Conservation (phyloP, 805 yeast species). For the Jamesozyma lodderae region DNA sequence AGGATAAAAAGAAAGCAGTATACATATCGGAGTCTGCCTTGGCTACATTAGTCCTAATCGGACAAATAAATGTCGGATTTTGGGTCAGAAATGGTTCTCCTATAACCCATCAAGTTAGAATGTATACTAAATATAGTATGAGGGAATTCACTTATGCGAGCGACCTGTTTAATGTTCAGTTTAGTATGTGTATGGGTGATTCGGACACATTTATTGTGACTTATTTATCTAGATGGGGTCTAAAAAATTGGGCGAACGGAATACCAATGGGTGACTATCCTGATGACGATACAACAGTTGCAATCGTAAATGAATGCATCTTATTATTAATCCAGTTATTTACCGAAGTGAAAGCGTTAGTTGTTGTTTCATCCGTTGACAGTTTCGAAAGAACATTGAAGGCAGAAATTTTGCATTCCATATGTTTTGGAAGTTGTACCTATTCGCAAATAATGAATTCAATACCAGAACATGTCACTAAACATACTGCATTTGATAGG, state of each 20-base stretch:
- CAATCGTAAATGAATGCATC: conserved; percentile 73
- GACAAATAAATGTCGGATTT: conserved; percentile 80
- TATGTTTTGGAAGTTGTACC: conserved; percentile 67
- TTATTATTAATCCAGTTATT: conserved; percentile 57
- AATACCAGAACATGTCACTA: conserved; percentile 67
- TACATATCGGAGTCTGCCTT: conserved; percentile 55
- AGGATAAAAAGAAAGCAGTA: conserved; percentile 13
- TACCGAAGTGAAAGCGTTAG: conserved; percentile 56
- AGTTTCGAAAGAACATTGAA: conserved; percentile 43
- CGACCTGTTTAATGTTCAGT: conserved; percentile 67
- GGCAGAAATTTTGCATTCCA: conserved; percentile 69
- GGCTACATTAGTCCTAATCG: conserved; percentile 62
- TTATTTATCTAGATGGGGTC: conserved; percentile 61
- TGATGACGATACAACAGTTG: conserved; percentile 36
- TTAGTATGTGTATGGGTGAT: conserved; percentile 43
- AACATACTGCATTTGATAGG: conserved; percentile 66
- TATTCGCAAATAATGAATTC: conserved; percentile 60
- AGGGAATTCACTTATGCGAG: conserved; percentile 76
- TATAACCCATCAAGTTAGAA: conserved; percentile 65
- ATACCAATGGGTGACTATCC: conserved; percentile 36
- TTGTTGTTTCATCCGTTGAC: conserved; percentile 40
- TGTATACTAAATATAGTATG: conserved; percentile 68
- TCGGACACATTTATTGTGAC: conserved; percentile 51
- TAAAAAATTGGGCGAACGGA: conserved; percentile 45
- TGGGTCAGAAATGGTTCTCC: conserved; percentile 95